Base-by-base conservation (phyloP, 192 early-diverging fungal species). In the Backusella sp. region DNA sequence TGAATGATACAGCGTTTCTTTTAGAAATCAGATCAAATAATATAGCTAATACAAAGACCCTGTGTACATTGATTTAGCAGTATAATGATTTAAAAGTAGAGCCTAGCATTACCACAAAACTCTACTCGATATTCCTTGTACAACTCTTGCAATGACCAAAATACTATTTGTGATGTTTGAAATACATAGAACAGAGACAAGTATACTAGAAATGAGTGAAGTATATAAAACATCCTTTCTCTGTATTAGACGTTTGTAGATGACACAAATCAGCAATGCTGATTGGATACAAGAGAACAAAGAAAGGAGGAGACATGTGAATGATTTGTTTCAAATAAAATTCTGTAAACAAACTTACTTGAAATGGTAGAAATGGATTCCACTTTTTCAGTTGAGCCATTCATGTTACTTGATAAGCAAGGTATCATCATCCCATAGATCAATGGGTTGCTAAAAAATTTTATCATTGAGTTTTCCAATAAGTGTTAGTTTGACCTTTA, bases 321-420 rank as follows among this genome's bases (percentile, higher is more conserved):
- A 28, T 28, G 8, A 3, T 14, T 28, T 62, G 26, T 62, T 62
- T 62, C 21, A 62, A 28, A 44, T 44, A 15, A n/a, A n/a, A 14
- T 62, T 28, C 2, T 28, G 56, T 62, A 62, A 62, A 62, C 56
- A 62, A 39, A 62, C 56, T 62, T 62, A 62, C 56, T 62, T 62
- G 23, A 62, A 62, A 62, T 62, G 28, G 56, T 62, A 62, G 23
- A 62, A 28, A 28, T 26, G 7, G 26, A 62, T 62, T 62, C 56
- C 3, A 62, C 14, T 26, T 62, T 62, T 62, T 14, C 26, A 62
- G 8, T 62, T 3, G 8, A 11, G 8, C 26, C 56, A 62, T 28
- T 62, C 56, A 62, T 62, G 21, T 28, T 62, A 28, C 11, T 62
- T 12, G 23, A 11, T 62, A 62, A n/a, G 26, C 56, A 62, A 12